Evolutionary conservation across 2,329 filamentous ascomycete genomes (phyloP).

Genomic region (Cercospora berteroae): DNA sequence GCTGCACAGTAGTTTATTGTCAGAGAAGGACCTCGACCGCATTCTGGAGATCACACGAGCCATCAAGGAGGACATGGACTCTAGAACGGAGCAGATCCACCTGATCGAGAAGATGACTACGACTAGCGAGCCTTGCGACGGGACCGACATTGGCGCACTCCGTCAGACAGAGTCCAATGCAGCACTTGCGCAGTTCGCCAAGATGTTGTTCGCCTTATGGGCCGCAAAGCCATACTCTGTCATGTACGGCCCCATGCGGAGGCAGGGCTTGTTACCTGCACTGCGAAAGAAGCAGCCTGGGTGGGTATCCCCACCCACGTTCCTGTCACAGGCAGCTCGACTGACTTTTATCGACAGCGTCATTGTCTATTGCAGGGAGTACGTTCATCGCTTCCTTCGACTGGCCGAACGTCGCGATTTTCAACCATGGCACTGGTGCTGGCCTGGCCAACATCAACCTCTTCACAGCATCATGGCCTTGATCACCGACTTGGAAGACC

Average conservation of each 20-base stretch:
- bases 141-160: conserved; percentile 22
- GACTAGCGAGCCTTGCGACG: conserved; percentile 17
- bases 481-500: conserved; percentile 28
- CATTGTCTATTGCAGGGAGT: conserved; percentile 25
- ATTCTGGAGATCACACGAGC: conserved; percentile 24
- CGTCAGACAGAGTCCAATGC: conserved; percentile 25
- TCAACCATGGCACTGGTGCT: conserved; percentile 30
- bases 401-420: conserved; percentile 26
- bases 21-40: conserved; percentile 21
- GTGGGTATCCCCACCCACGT: conserved; percentile 6
- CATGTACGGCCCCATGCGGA: conserved; percentile 28
- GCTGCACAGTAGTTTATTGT: conserved; percentile 23
- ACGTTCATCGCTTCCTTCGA: conserved; percentile 26
- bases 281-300: conserved; percentile 25
- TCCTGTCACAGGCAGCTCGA: background rate
- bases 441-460: conserved; percentile 30
- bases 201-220: conserved; percentile 25
- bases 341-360: conserved; percentile 21
- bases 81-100: conserved; percentile 17
- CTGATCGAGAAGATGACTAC: conserved; percentile 19
- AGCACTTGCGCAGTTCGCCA: conserved; percentile 24
- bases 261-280: conserved; percentile 19
- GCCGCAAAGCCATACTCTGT: conserved; percentile 29
- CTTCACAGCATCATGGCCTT: conserved; percentile 30
- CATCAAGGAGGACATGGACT: conserved; percentile 25